phyloP scores from a whole-genome alignment of 306 rosid species.

The Neltuma alba region DNA sequence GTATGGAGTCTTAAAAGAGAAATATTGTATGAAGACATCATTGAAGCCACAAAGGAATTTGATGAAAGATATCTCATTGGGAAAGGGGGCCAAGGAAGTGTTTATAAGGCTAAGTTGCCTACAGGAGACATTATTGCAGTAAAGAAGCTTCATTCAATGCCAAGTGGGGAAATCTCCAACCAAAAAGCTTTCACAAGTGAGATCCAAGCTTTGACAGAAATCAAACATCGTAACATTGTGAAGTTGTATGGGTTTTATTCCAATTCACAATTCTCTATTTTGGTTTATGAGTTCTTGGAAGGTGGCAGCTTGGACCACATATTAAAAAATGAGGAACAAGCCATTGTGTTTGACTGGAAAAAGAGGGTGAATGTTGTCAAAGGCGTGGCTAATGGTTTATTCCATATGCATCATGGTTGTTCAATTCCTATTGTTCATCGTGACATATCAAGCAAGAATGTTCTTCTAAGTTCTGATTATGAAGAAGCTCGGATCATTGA shows the following conservation, averaged over 20 bases:
- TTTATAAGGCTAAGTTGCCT: background rate
- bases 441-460: background rate
- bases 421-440: background rate
- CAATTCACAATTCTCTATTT: background rate
- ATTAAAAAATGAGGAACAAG: background rate
- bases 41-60: constrained; percentile 19
- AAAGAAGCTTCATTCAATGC: no score
- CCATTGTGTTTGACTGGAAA: background rate
- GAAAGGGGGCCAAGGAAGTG: background rate
- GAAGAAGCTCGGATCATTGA: background rate
- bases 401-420: background rate
- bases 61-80: background rate
- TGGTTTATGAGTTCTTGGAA: constrained; percentile 18
- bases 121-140: no score
- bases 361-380: background rate
- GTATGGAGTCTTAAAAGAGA: background rate
- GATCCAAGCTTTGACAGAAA: no score
- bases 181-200: no score
- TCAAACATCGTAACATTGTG: background rate
- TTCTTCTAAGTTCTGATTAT: background rate
- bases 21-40: constrained; percentile 1
- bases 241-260: constrained; percentile 8
- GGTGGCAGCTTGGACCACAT: background rate
- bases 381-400: background rate
- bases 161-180: no score